Evolutionary conservation across 257 asterid species (phyloP), one percentile per base, ranked within the genome.

Genomic region (Przewalskia tangutica): DNA sequence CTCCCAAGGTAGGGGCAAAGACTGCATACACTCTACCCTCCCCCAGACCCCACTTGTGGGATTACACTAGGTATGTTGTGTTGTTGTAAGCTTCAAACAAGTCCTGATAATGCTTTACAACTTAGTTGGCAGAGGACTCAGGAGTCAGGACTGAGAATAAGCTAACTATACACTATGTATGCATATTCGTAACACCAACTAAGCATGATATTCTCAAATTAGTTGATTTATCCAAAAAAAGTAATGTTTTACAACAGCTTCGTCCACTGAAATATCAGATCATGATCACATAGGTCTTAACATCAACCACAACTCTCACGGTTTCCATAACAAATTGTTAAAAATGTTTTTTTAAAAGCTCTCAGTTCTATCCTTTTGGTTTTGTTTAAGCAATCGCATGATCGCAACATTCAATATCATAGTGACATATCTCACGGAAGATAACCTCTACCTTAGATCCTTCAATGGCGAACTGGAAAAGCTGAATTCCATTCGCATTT

Each of bases 381-480:
- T 67, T n/a, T 36, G 3, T 40, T 54, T 17, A 68, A 8, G 17
- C 9, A 20, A 70, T 70, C 7, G 16, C n/a, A 44, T 44, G 77
- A 70, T 70, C 11, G 1, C 12, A 44, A 70, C 56, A 70, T 70
- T 70, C 38, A 18, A 70, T 44, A 70, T 44, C 71, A 75, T 7
- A 63, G 13, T 51, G 62, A 68, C 17, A 36, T 60, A 42, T 2
- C 51, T 50, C 23, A 85, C 36, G 27, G 60, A 85, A 46, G 40
- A 60, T 68, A 86, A 82, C 36, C 85, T 40, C 18, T 82, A 95
- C 99, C 98, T 95, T 93, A 1, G 97, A 93, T 82, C 98, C 97
- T 81, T 92, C 98, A 40, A 93, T 90, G 62, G 92, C 93, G 67
- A 92, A 93, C 79, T 93, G 99, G 58, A 92, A 92, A 55, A 93